phyloP scores from a whole-genome alignment of 257 asterid genomes.

The Craterostigma plantagineum region DNA sequence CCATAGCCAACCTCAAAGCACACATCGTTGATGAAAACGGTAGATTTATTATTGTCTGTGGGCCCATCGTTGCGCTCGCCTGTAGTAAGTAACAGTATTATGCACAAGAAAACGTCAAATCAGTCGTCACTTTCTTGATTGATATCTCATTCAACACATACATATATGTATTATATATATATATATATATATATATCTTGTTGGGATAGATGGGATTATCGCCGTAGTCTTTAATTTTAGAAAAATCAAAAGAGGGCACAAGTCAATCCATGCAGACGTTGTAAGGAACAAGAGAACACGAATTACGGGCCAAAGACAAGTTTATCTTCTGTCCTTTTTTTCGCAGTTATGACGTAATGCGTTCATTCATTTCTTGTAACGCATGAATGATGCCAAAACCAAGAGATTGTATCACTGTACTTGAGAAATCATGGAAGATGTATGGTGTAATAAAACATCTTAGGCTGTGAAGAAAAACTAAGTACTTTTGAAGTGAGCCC shows the following conservation, averaged over 20 bases:
- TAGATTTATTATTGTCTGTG: slow-evolving; percentile 29
- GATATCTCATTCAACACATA: background rate
- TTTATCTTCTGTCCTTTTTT: slow-evolving; percentile 8
- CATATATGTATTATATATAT: too few species aligned
- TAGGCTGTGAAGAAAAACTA: background rate
- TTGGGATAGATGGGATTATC: background rate
- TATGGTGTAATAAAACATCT: background rate
- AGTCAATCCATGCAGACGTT: slow-evolving; percentile 60
- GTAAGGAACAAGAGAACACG: slow-evolving; percentile 16
- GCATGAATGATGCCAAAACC: background rate
- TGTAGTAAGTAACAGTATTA: too few species aligned
- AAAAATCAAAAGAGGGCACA: slow-evolving; percentile 6
- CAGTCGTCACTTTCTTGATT: slow-evolving; percentile 9
- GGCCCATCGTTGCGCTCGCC: slow-evolving; percentile 16
- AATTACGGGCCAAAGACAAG: slow-evolving; percentile 27
- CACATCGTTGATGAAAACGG: slow-evolving; percentile 76
- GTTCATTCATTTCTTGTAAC: background rate
- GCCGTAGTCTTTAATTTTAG: background rate
- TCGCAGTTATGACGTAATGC: background rate
- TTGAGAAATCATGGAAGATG: background rate
- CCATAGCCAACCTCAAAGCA: slow-evolving; percentile 64
- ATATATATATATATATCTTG: too few species aligned
- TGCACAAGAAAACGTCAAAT: slow-evolving; percentile 12
- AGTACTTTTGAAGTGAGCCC: slow-evolving; percentile 1
- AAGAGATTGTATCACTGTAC: background rate